A percentile compares a stretch with the other conserved stretches of the same genome.
These are phyloP conservation scores for Tetracentron sinense DNA, from an alignment of 164 flowering plant species.

Conservation along the genomic window DNA sequence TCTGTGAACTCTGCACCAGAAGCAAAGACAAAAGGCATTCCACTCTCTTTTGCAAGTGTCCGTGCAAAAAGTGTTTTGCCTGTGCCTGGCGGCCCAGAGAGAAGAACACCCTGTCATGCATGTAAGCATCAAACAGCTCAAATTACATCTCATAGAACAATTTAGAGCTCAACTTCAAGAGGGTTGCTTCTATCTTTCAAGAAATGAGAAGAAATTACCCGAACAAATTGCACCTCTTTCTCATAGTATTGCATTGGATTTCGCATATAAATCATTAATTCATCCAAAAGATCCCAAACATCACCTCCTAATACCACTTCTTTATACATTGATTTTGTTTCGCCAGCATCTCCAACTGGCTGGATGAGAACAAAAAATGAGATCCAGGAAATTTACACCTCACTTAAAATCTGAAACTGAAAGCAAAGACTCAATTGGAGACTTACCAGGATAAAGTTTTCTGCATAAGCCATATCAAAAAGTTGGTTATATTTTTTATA, in stretches of 20 bases:
- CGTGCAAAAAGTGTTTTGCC: conserved; percentile 98
- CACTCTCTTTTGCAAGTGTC: conserved; percentile 93
- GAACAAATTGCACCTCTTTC: conserved; percentile 72
- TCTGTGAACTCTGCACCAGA: conserved; percentile 98
- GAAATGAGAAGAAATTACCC: conserved; percentile 47
- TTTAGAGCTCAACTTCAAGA: background rate
- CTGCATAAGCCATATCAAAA: conserved; percentile 84
- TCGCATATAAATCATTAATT: conserved; percentile 91
- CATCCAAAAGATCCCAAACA: conserved; percentile 97
- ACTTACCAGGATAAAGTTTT: conserved; percentile 86
- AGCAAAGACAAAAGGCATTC: conserved; percentile 95
- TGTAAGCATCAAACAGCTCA: conserved; percentile 9
- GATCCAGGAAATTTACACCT: background rate
- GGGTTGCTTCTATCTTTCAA: background rate
- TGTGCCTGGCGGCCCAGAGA: conserved; percentile 98
- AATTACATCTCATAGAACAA: background rate
- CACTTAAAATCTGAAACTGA: background rate
- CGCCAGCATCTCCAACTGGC: conserved; percentile 77
- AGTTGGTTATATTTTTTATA: conserved; percentile 82
- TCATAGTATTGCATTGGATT: conserved; percentile 94
- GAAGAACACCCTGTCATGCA: conserved; percentile 80
- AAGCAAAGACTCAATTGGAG: background rate
- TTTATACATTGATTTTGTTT: conserved; percentile 76
- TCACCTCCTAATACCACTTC: conserved; percentile 96
- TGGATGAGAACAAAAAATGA: conserved; percentile 26